Conservation (phyloP, 805 yeast genomes). For the Teunomyces funiuensis region DNA sequence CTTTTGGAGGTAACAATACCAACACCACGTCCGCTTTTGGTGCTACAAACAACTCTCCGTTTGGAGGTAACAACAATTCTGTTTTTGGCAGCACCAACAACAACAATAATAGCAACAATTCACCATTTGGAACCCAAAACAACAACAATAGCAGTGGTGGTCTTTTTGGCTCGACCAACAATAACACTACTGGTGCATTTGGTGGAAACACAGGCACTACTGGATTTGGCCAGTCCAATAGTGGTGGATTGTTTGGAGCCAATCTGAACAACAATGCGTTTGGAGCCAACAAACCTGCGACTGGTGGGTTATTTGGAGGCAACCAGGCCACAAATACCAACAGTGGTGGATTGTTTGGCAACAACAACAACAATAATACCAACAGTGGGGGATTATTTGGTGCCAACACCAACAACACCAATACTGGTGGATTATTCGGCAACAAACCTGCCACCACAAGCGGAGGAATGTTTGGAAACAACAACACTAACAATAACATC, state of each 20-base stretch:
- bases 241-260: slow-evolving; percentile 23
- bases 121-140: slow-evolving; percentile 4
- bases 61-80: slow-evolving; percentile 19
- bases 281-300: slow-evolving; percentile 12
- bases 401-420: slow-evolving; percentile 9
- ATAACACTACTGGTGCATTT: slow-evolving; percentile 10
- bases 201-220: slow-evolving; percentile 13
- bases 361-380: slow-evolving; percentile 15
- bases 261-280: slow-evolving; percentile 14
- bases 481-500: slow-evolving; percentile 16
- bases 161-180: slow-evolving; percentile 19
- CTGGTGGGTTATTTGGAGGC: slow-evolving; percentile 7
- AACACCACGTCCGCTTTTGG: slow-evolving; percentile 25
- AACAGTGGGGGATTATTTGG: slow-evolving; percentile 23
- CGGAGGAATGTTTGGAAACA: slow-evolving; percentile 22
- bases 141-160: slow-evolving; percentile 18
- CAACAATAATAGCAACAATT: slow-evolving; percentile 3
- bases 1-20: too few relatives aligned
- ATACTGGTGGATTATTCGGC: slow-evolving; percentile 25
- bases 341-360: slow-evolving; percentile 33
- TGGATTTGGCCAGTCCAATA: slow-evolving; percentile 5
- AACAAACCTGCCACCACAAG: slow-evolving; percentile 15
- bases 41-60: slow-evolving; percentile 14
- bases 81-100: slow-evolving; percentile 31
- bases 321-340: slow-evolving; percentile 15